These are phyloP conservation scores for Aspergillus bridgeri DNA, from an alignment of 495 filamentous ascomycete species.

Conservation along the genomic window DNA sequence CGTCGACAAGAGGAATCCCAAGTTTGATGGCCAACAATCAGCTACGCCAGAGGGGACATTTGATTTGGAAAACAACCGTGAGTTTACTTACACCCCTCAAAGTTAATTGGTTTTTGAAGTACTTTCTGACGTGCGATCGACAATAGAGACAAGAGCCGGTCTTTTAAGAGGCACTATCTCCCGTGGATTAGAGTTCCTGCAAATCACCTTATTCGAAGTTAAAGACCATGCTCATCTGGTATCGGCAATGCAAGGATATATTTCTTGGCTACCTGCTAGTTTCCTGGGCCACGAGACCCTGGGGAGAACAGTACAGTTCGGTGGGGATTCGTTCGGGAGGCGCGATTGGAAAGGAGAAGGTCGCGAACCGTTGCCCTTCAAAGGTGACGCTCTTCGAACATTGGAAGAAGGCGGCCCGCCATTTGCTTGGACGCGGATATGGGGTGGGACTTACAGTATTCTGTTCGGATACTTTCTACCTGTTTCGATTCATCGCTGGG, in stretches of 20 bases:
- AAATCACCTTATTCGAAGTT: constrained; percentile 9
- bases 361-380: constrained; percentile 14
- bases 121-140: too few relatives aligned
- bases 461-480: constrained; percentile 9
- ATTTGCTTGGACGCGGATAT: constrained; percentile 21
- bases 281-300: too few relatives aligned
- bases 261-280: neutral
- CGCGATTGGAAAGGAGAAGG: neutral
- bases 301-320: too few relatives aligned
- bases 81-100: too few relatives aligned
- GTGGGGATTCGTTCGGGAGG: too few relatives aligned
- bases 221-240: constrained; percentile 2
- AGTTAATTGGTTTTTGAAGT: too few relatives aligned
- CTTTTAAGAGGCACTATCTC: constrained; percentile 4
- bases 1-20: constrained; percentile 1
- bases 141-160: neutral
- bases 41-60: neutral
- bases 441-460: constrained; percentile 18
- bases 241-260: constrained; percentile 3
- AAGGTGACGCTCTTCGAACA: constrained; percentile 14
- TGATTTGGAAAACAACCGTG: too few relatives aligned
- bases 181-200: constrained; percentile 11
- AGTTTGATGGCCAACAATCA: neutral
- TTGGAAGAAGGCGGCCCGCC: constrained; percentile 12
- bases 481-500: constrained; percentile 9